Conservation (phyloP, 2,329 filamentous ascomycete species). For the Hortaea werneckii region DNA sequence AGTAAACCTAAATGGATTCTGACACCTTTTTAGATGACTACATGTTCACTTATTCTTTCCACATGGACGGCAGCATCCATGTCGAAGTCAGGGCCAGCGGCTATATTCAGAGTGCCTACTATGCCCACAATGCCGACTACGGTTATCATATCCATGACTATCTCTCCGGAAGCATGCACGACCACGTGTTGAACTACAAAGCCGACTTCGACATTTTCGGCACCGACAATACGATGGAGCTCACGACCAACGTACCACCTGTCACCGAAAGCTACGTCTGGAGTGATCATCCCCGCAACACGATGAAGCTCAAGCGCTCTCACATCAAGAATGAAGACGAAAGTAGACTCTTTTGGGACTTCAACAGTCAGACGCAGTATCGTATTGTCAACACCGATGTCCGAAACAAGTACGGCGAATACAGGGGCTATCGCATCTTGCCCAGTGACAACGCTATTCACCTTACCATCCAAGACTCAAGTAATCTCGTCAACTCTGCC, state of each 20-base stretch:
- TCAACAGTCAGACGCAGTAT: conserved; percentile 39
- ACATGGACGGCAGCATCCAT: conserved; percentile 40
- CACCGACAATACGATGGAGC: conserved; percentile 32
- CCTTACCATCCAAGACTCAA: conserved; percentile 19
- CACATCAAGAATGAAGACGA: conserved; percentile 29
- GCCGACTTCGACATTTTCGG: conserved; percentile 44
- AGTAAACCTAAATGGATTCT: too few relatives aligned
- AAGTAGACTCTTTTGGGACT: conserved; percentile 37
- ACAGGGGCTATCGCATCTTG: conserved; percentile 42
- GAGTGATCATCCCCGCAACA: conserved; percentile 41
- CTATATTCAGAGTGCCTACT: conserved; percentile 43
- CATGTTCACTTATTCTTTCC: conserved; percentile 41
- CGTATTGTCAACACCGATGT: conserved; percentile 42
- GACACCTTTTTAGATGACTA: neutral
- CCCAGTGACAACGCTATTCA: conserved; percentile 21
- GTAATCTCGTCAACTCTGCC: conserved; percentile 20
- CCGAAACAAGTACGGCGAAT: conserved; percentile 42
- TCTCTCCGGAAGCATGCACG: conserved; percentile 43
- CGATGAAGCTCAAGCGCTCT: conserved; percentile 40
- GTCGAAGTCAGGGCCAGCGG: conserved; percentile 44
- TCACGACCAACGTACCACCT: conserved; percentile 22
- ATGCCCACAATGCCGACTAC: conserved; percentile 36
- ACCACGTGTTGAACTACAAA: conserved; percentile 48
- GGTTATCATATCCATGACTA: conserved; percentile 42
- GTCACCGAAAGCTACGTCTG: conserved; percentile 35